Evolutionary conservation across 139 green algal species (phyloP), one percentile per base, ranked within the genome.

Genomic region (Coelastrella sp.): DNA sequence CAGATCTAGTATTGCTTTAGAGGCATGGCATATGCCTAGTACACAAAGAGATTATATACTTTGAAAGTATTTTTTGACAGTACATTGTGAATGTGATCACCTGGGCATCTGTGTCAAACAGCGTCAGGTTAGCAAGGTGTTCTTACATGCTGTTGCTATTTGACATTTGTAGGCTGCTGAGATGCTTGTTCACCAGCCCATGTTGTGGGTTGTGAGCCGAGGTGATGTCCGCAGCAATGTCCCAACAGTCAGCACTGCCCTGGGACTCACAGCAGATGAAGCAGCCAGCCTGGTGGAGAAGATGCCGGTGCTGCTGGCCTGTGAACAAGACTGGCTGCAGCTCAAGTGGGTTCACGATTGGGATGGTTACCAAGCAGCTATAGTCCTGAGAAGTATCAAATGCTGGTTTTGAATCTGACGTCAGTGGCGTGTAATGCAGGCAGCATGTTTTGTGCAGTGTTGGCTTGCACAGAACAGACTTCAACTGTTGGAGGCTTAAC

Each of bases 121-220:
- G 8, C 11, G 8, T 11, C 8, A 11, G 8, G 8, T 53, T 8
- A 21, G 45, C 45, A 21, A 53, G 8, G 45, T 53, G 11, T 53
- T 53, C 8, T 11, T 53, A 11, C 86, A 37, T n/a, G n/a, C n/a
- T n/a, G n/a, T n/a, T n/a, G n/a, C n/a, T n/a, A n/a, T n/a, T n/a
- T n/a, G n/a, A n/a, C n/a, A n/a, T n/a, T 21, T 71, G 19, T n/a
- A 68, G 59, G 11, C 81, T 43, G 87, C 86, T n/a, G 40, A 25
- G 2, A 87, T 91, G 66, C 30, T 91, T 40, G 84, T 51, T 1
- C 63, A 37, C 5, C 88, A 91, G 84, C 45, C 88, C 34, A 84
- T 91, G 84, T 60, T 91, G 80, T 89, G 84, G 88, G 74, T 86
- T 13, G 60, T 91, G 5, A 60, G 57, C 37, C 84, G 80, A n/a